These are phyloP conservation scores for Cicer cuneatum DNA, from an alignment of 306 rosid species.

Conservation along the genomic window DNA sequence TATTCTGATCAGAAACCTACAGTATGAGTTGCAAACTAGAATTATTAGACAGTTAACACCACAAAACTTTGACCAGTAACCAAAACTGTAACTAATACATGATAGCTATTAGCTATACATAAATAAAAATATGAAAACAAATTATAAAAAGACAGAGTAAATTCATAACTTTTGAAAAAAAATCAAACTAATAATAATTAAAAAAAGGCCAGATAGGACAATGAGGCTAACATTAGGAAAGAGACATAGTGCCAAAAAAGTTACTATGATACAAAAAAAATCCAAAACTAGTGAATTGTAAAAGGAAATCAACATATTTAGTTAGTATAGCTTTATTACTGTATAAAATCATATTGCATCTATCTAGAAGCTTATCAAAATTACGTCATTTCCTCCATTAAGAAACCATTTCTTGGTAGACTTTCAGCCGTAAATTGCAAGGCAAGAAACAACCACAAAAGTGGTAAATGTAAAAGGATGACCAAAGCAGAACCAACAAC, in stretches of 20 bases:
- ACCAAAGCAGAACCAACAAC: conserved; percentile 31
- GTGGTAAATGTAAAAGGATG: conserved; percentile 24
- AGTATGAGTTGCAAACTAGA: conserved; percentile 41
- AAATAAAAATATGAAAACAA: conserved; percentile 36
- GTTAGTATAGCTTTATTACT: neutral
- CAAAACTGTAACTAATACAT: neutral
- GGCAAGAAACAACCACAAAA: conserved; percentile 36
- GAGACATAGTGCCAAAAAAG: conserved; percentile 15
- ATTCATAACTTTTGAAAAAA: conserved; percentile 9
- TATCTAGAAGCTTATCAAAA: conserved; percentile 36
- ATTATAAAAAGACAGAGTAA: neutral
- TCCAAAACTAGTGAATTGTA: conserved; percentile 4
- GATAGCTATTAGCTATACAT: conserved; percentile 1
- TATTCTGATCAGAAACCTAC: conserved; percentile 71
- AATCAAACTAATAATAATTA: neutral
- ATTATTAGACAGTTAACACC: conserved; percentile 46
- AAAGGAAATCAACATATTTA: conserved; percentile 3
- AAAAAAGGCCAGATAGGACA: neutral
- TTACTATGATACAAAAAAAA: conserved; percentile 1
- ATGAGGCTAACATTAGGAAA: conserved; percentile 25
- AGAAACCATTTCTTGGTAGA: conserved; percentile 16
- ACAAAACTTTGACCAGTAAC: conserved; percentile 36
- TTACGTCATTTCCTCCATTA: conserved; percentile 21
- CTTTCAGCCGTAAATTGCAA: conserved; percentile 39
- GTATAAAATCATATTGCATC: conserved; percentile 5